phyloP scores from a whole-genome alignment of 1,284 basidiomycete genomes.

The Malassezia sympodialis region DNA sequence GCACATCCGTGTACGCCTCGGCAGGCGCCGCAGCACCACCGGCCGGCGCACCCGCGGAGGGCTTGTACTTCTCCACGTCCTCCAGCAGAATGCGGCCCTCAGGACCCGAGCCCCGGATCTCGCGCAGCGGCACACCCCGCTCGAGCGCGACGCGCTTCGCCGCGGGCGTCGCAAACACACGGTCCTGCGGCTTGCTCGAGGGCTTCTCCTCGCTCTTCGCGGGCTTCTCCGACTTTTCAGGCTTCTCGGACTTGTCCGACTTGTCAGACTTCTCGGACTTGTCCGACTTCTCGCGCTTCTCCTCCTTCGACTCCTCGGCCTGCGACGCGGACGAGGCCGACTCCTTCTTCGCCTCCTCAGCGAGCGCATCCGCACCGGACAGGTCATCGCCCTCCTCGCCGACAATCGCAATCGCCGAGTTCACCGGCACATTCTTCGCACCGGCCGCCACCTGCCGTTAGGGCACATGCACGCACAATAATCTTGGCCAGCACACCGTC shows the following conservation, averaged over 20 bases:
- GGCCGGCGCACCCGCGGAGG: conserved; percentile 20
- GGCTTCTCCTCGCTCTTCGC: conserved; percentile 36
- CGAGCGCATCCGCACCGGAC: conserved; percentile 67
- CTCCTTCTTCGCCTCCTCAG: conserved; percentile 52
- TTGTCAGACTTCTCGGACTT: conserved; percentile 24
- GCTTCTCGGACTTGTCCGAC: conserved; percentile 19
- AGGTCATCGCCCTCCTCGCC: conserved; percentile 90
- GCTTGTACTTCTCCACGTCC: conserved; percentile 76
- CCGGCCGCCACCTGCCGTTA: conserved; percentile 71
- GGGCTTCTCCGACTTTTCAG: conserved; percentile 37
- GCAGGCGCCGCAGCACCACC: conserved; percentile 18
- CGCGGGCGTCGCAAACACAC: conserved; percentile 83
- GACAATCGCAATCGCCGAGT: conserved; percentile 75
- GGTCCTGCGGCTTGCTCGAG: conserved; percentile 21
- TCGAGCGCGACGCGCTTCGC: conserved; percentile 95
- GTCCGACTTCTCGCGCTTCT: conserved; percentile 19
- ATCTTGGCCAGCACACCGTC: conserved; percentile 93
- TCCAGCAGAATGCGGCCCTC: conserved; percentile 84
- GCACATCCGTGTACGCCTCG: conserved; percentile 72
- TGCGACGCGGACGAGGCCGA: conserved; percentile 43
- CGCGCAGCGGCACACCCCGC: conserved; percentile 76
- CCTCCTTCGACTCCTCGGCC: conserved; percentile 12
- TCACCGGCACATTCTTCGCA: conserved; percentile 74
- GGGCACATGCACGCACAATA: conserved; percentile 56
- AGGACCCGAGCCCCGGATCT: conserved; percentile 90